Conservation (phyloP, 2,329 filamentous ascomycete genomes). For the Rhynchosporium agropyri region DNA sequence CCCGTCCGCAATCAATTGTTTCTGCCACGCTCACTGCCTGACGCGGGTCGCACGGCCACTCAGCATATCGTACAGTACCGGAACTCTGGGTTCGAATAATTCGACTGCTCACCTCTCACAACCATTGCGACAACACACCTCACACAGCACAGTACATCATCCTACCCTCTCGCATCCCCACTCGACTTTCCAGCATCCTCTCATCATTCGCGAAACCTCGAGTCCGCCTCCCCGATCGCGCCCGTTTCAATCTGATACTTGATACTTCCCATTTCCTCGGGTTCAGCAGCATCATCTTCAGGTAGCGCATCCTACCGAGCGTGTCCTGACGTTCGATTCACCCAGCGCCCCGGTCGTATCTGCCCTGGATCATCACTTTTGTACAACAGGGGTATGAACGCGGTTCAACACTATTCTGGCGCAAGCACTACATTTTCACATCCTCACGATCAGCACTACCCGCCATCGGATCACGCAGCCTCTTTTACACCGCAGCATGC, state of each 20-base stretch:
- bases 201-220: slow-evolving; percentile 20
- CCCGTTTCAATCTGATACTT: slow-evolving; percentile 2
- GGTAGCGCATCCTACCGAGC: slow-evolving; percentile 26
- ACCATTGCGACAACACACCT: slow-evolving; percentile 17
- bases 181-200: slow-evolving; percentile 12
- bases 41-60: slow-evolving; percentile 33
- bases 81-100: slow-evolving; percentile 22
- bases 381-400: slow-evolving; percentile 38
- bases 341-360: slow-evolving; percentile 20
- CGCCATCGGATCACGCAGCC: slow-evolving; percentile 33
- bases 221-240: slow-evolving; percentile 10
- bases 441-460: slow-evolving; percentile 26
- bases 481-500: slow-evolving; percentile 41
- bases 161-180: slow-evolving; percentile 2
- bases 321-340: slow-evolving; percentile 22
- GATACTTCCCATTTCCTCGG: slow-evolving; percentile 9
- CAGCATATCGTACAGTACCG: slow-evolving; percentile 25
- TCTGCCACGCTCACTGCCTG: slow-evolving; percentile 6
- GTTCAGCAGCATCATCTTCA: slow-evolving; percentile 21
- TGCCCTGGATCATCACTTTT: slow-evolving; percentile 18
- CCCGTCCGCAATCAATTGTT: slow-evolving; percentile 15
- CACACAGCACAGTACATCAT: background rate
- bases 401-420: slow-evolving; percentile 29
- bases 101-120: slow-evolving; percentile 34
- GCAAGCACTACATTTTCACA: slow-evolving; percentile 29